A percentile compares a stretch with the other conserved stretches of the same genome.
These are phyloP conservation scores for Diaporthe amygdali DNA, from an alignment of 2,329 filamentous ascomycete species.

Conservation along the genomic window DNA sequence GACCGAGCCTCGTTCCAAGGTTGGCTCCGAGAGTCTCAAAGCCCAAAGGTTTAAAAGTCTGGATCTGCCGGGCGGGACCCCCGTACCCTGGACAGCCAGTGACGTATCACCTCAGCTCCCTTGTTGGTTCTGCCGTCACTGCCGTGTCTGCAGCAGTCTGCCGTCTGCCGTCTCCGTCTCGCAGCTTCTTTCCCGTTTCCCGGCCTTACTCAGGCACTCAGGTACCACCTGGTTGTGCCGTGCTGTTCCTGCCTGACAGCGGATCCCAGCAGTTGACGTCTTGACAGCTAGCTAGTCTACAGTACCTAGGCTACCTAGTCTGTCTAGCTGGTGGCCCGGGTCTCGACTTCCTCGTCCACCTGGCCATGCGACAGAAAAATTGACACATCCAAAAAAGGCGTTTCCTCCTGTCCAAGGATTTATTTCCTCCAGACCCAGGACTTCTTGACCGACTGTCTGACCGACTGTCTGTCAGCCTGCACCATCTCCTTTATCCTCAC, in stretches of 20 bases:
- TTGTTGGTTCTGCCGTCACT: conserved; percentile 1
- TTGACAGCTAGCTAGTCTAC: not conserved
- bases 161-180: not conserved
- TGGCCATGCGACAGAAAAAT: not conserved
- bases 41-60: not conserved
- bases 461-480: not conserved
- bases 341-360: not conserved
- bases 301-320: too few species aligned
- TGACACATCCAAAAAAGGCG: not conserved
- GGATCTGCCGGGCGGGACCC: not conserved
- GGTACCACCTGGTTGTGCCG: too few species aligned
- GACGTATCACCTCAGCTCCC: not conserved
- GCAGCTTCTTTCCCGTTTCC: conserved; percentile 3
- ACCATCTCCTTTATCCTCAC: not conserved
- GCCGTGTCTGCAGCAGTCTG: not conserved
- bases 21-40: not conserved
- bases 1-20: not conserved
- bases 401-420: not conserved
- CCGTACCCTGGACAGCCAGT: not conserved
- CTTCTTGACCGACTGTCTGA: not conserved
- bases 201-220: not conserved
- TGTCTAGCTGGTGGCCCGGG: not conserved
- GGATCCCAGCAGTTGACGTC: not conserved
- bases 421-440: not conserved
- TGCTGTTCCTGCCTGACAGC: not conserved